These are phyloP conservation scores for Scutellaria minor DNA, from an alignment of 257 asterid species.

Conservation along the genomic window DNA sequence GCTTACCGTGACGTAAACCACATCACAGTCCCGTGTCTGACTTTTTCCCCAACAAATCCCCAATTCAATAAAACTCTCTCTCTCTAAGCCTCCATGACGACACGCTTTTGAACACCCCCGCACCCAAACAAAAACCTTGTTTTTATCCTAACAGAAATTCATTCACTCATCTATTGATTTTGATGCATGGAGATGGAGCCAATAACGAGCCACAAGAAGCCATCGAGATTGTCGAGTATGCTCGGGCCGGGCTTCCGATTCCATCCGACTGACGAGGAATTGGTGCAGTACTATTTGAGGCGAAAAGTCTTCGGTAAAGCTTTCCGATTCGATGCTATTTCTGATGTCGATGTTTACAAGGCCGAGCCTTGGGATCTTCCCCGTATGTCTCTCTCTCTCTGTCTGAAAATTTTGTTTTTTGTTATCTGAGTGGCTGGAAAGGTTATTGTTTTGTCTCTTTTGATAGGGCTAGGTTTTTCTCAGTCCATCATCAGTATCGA, in stretches of 20 bases:
- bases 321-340: slow-evolving; percentile 69
- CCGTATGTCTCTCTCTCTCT: slow-evolving; percentile 40
- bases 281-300: slow-evolving; percentile 76
- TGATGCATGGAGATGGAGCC: slow-evolving; percentile 34
- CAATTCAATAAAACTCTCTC: not conserved
- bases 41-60: slow-evolving; percentile 10
- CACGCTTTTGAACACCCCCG: not conserved
- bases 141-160: not conserved
- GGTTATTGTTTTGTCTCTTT: not conserved
- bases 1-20: not conserved
- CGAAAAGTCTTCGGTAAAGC: slow-evolving; percentile 65
- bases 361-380: slow-evolving; percentile 98
- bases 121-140: not conserved
- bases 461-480: not conserved
- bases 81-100: not conserved
- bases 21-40: slow-evolving; percentile 11
- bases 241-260: slow-evolving; percentile 94
- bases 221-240: slow-evolving; percentile 42
- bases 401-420: not conserved
- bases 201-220: slow-evolving; percentile 25
- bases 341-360: slow-evolving; percentile 88
- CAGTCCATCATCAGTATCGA: too few relatives aligned
- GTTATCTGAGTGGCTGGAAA: not conserved
- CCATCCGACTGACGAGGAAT: slow-evolving; percentile 95
- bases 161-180: not conserved